A percentile compares a stretch with the other conserved stretches of the same genome.
phyloP scores from a whole-genome alignment of 805 yeast genomes.

The Spathaspora passalidarum region DNA sequence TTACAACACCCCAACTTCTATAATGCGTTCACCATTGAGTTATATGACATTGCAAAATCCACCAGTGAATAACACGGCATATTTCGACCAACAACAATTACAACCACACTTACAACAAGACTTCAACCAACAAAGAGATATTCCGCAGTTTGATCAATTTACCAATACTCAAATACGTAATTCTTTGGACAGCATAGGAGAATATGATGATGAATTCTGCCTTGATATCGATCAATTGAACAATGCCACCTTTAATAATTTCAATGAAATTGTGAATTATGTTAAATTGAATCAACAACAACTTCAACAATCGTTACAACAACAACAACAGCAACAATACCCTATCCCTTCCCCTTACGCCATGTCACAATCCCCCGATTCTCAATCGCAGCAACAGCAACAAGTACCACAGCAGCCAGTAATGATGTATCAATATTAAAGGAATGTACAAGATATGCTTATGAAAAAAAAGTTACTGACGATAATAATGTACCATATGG shows the following conservation, averaged over 20 bases:
- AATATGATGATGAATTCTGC: slow-evolving; percentile 43
- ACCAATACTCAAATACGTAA: background rate
- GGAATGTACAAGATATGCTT: background rate
- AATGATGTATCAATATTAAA: slow-evolving; percentile 6
- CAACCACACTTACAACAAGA: slow-evolving; percentile 5
- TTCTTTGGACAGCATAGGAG: slow-evolving; percentile 14
- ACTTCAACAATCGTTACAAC: background rate
- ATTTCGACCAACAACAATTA: slow-evolving; percentile 5
- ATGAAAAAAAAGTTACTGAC: background rate
- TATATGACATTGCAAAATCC: slow-evolving; percentile 1
- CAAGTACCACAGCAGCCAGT: slow-evolving; percentile 1
- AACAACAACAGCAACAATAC: slow-evolving; percentile 1
- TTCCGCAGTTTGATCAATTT: slow-evolving; percentile 9
- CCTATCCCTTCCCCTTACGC: slow-evolving; percentile 1
- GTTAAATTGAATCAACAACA: slow-evolving; percentile 6
- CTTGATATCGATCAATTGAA: slow-evolving; percentile 42
- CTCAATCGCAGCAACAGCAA: background rate
- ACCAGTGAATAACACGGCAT: background rate
- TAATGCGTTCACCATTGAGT: slow-evolving; percentile 2
- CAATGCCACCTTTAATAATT: slow-evolving; percentile 6
- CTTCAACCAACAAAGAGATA: slow-evolving; percentile 1
- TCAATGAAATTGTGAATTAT: slow-evolving; percentile 4
- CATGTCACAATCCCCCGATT: background rate
- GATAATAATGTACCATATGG: background rate
- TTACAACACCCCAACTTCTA: slow-evolving; percentile 4